phyloP scores from a whole-genome alignment of 2,329 filamentous ascomycete species.

The Cercospora sp. region DNA sequence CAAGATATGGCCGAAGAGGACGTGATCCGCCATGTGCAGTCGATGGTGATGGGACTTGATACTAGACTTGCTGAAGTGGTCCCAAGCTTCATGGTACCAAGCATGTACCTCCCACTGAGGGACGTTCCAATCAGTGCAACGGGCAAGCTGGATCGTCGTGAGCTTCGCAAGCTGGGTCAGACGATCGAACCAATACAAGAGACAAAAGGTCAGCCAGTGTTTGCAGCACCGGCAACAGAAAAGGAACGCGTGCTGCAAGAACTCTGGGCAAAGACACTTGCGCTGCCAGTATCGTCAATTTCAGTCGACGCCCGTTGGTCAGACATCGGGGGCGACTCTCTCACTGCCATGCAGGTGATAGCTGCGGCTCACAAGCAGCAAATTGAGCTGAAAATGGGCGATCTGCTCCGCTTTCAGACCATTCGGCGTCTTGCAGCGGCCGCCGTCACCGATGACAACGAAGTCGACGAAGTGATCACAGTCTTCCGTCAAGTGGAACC shows the following conservation, averaged over 20 bases:
- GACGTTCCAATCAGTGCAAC: slow-evolving; percentile 69
- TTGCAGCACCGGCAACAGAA: background rate
- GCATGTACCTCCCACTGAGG: slow-evolving; percentile 67
- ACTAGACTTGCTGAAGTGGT: background rate
- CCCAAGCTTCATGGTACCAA: slow-evolving; percentile 72
- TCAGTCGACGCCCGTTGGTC: background rate
- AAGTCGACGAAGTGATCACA: background rate
- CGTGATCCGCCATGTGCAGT: background rate
- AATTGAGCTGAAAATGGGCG: background rate
- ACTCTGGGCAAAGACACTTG: background rate
- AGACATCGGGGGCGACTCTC: background rate
- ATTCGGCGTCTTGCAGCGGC: background rate
- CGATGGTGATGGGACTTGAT: background rate
- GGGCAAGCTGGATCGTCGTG: slow-evolving; percentile 68
- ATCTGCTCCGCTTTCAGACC: background rate
- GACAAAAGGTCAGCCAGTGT: background rate
- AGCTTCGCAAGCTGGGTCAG: background rate
- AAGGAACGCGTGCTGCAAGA: background rate
- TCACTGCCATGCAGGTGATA: background rate
- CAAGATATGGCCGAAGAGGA: background rate
- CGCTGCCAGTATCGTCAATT: background rate
- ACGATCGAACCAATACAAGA: background rate
- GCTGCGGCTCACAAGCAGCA: background rate
- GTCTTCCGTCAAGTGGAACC: background rate
- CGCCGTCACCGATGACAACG: background rate